phyloP scores from a whole-genome alignment of 73 alveolate genomes.

The Paramecium pentaurelia region DNA sequence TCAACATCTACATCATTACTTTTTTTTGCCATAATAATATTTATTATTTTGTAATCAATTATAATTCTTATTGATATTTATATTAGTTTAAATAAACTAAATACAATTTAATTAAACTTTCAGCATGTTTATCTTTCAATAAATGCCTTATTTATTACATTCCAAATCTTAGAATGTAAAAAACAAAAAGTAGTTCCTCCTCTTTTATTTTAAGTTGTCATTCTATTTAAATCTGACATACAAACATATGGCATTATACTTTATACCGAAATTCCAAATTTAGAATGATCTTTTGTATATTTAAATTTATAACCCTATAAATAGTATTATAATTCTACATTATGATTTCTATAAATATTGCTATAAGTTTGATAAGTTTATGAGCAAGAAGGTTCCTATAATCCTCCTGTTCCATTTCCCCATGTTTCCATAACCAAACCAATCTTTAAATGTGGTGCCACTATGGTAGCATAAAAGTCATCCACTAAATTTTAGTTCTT shows the following conservation, averaged over 20 bases:
- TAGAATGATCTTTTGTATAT: constrained; percentile 61
- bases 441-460: constrained; percentile 26
- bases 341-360: constrained; percentile 26
- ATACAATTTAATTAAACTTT: background rate
- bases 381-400: background rate
- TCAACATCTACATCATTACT: constrained; percentile 39
- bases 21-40: background rate
- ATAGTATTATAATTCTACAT: background rate
- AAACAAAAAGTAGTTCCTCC: constrained; percentile 62
- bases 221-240: constrained; percentile 50
- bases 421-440: constrained; percentile 51
- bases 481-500: constrained; percentile 11
- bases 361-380: background rate
- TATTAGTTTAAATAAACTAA: background rate
- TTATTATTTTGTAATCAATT: background rate
- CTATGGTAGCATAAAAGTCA: constrained; percentile 38
- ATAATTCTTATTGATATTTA: background rate
- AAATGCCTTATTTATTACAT: background rate
- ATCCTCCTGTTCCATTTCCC: constrained; percentile 55
- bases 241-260: constrained; percentile 39
- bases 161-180: background rate
- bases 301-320: constrained; percentile 41
- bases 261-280: constrained; percentile 26
- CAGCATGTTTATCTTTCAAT: constrained; percentile 39
- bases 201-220: constrained; percentile 50